These are phyloP conservation scores for Solanum chiquidenum DNA, from an alignment of 257 asterid species.

Conservation along the genomic window DNA sequence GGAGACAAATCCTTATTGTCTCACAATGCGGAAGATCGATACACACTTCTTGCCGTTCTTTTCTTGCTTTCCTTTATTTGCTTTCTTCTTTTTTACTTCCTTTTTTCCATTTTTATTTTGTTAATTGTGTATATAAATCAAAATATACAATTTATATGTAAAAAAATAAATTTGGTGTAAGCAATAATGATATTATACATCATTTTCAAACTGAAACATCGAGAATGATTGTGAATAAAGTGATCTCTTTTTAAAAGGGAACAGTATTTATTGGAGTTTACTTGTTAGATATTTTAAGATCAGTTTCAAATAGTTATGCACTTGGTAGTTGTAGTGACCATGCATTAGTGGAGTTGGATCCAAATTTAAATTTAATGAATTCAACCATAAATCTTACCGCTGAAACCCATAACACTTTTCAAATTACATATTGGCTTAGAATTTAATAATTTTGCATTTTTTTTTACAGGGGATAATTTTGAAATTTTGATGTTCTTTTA, in stretches of 20 bases:
- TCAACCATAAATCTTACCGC: neutral
- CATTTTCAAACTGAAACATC: neutral
- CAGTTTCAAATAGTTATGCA: neutral
- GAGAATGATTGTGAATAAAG: neutral
- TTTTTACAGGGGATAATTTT: neutral
- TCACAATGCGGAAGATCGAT: neutral
- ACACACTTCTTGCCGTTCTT: neutral
- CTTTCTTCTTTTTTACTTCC: neutral
- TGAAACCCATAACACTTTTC: neutral
- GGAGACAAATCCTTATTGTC: neutral
- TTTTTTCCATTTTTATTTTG: neutral
- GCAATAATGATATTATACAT: neutral
- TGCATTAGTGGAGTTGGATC: neutral
- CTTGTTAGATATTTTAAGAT: neutral
- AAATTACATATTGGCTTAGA: neutral
- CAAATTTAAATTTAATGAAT: neutral
- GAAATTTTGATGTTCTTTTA: neutral
- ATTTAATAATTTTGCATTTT: neutral
- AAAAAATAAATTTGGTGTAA: neutral
- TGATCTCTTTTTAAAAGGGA: neutral
- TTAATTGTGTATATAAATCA: neutral
- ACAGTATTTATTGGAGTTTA: neutral
- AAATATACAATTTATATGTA: neutral
- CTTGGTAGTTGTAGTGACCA: neutral
- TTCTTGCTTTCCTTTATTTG: neutral